phyloP scores from a whole-genome alignment of 176 grass and related monocot species.

The Oryza meridionalis region DNA sequence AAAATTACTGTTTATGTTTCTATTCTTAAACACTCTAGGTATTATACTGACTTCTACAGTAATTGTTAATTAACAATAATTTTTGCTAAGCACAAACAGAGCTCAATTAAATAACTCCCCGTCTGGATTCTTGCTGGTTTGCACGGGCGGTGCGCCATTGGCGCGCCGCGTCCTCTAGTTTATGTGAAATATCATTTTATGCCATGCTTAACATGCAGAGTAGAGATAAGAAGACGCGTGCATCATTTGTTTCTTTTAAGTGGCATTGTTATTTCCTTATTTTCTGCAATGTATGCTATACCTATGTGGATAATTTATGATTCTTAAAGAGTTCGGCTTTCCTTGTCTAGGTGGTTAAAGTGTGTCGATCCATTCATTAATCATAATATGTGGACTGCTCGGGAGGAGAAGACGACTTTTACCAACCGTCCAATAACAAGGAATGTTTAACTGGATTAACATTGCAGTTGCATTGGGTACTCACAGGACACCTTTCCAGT shows the following conservation, averaged over 20 bases:
- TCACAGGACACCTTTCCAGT: conserved; percentile 87
- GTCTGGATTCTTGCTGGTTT: no score
- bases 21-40: no score
- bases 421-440: conserved; percentile 74
- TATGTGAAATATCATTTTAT: background rate
- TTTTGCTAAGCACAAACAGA: no score
- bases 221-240: conserved; percentile 54
- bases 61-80: no score
- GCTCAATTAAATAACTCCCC: no score
- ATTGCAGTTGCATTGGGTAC: conserved; percentile 71
- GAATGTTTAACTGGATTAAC: conserved; percentile 90
- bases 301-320: background rate
- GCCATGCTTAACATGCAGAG: conserved; percentile 25
- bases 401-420: conserved; percentile 80
- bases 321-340: conserved; percentile 30
- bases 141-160: no score
- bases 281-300: conserved; percentile 16
- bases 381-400: conserved; percentile 65
- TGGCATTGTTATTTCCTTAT: conserved; percentile 3
- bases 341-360: conserved; percentile 75
- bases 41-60: no score
- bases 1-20: no score
- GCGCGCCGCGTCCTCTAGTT: background rate
- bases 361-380: conserved; percentile 88
- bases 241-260: conserved; percentile 49